These are phyloP conservation scores for Sphaerosporella brunnea DNA, from an alignment of 495 filamentous ascomycete genomes.

Conservation along the genomic window DNA sequence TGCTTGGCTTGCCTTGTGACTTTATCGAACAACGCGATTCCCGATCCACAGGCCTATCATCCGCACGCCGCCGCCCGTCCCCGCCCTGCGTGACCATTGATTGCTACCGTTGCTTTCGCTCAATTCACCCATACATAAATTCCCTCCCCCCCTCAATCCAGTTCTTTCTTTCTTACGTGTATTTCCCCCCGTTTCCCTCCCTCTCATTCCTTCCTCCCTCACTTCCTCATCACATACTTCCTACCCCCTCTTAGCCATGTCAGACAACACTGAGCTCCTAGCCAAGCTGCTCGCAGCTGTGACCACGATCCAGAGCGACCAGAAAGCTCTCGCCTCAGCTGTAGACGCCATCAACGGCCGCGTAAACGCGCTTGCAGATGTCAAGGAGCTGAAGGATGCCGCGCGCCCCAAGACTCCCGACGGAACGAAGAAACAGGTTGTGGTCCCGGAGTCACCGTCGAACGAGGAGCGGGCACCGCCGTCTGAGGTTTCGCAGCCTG, in stretches of 20 bases:
- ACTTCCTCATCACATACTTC: background rate
- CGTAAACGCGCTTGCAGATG: slow-evolving; percentile 40
- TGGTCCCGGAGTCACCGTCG: background rate
- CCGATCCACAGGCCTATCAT: no score
- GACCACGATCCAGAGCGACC: slow-evolving; percentile 37
- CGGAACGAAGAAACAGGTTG: background rate
- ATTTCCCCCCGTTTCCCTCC: no score
- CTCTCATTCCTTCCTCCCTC: background rate
- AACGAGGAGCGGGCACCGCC: slow-evolving; percentile 9
- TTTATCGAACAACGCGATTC: no score
- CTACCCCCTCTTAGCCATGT: slow-evolving; percentile 2
- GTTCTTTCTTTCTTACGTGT: no score
- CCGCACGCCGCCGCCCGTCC: no score
- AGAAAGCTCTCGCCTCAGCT: slow-evolving; percentile 40
- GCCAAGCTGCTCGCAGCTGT: slow-evolving; percentile 37
- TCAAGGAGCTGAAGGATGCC: slow-evolving; percentile 37
- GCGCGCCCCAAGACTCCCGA: slow-evolving; percentile 12
- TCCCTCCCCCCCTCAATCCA: no score
- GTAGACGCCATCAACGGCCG: slow-evolving; percentile 50
- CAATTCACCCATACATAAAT: no score
- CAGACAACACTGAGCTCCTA: slow-evolving; percentile 22
- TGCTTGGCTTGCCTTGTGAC: no score
- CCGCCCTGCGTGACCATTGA: no score
- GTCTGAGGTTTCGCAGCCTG: slow-evolving; percentile 12
- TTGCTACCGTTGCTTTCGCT: no score